Base-by-base conservation (phyloP, 2,329 filamentous ascomycete species). In the Pleurostoma richardsiae region DNA sequence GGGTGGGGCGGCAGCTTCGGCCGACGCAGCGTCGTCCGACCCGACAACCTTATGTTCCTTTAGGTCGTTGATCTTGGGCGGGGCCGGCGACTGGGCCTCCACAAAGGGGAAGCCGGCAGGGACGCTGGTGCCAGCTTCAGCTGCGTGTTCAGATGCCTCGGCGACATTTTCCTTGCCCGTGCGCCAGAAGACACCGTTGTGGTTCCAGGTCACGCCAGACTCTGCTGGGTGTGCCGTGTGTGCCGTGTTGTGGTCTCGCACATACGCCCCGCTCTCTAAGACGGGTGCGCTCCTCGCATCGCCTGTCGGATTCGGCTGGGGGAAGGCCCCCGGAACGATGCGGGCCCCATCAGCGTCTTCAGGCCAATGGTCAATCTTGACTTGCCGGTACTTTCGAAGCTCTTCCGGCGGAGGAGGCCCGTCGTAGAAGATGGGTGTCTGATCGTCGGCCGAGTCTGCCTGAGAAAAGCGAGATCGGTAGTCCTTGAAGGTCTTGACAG, bases 361-460 rank as follows among this genome's bases (percentile, higher is more conserved):
- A 30, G 57, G 52, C 43, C 54, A 47, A 10, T 54, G 48, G 38
- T 66, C 64, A 33, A 67, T 52, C 6, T 63, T 52, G 46, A 61
- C 54, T 30, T 64, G 52, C n/a, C 51, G 56, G 40, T 68, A 68
- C 36, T 62, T 59, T 6, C 51, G 59, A 5, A 71, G 58, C 46
- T 73, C 69, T 3, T 59, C 56, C 7, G 52, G 53, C 5, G 64
- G 59, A n/a, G 60, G 63, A n/a, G 58, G 57, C 1, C 60, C 63
- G 42, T 69, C 59, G 11, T 59, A 63, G 46, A 65, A 58, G 11
- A 63, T 49, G 4, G 62, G 62, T 5, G 49, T 43, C 6, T 53
- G 49, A 29, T 49, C 46, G 4, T 48, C 45, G 11, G 53, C 50
- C 5, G 41, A 56, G 2, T 42, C 30, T 29, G 63, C 59, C 4